phyloP scores from a whole-genome alignment of 129 eudicot species.

The Tagetes erecta region DNA sequence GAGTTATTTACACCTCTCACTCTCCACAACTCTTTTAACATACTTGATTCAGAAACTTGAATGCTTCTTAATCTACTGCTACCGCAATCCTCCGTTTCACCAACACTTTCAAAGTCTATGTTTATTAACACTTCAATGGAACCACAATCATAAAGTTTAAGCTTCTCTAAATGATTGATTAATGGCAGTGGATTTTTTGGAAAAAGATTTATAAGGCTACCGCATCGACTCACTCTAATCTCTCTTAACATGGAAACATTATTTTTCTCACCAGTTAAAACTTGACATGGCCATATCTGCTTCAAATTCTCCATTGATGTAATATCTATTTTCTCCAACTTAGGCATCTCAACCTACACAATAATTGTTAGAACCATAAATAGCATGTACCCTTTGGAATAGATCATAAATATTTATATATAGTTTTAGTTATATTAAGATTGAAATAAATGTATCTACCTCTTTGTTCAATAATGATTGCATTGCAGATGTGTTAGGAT shows the following conservation, averaged over 20 bases:
- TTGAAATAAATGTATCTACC: neutral
- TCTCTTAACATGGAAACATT: neutral
- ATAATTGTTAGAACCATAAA: neutral
- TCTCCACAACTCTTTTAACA: constrained; percentile 3
- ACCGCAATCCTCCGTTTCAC: neutral
- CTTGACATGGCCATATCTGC: constrained; percentile 9
- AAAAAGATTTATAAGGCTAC: neutral
- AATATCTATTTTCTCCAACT: neutral
- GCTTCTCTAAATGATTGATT: neutral
- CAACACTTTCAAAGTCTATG: neutral
- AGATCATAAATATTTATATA: too few species aligned
- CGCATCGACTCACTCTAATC: neutral
- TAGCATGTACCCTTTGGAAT: too few species aligned
- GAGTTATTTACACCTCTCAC: constrained; percentile 3
- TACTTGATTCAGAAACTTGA: neutral
- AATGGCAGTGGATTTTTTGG: neutral
- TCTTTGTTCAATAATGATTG: neutral
- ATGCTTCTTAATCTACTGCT: neutral
- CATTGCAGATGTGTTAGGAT: neutral
- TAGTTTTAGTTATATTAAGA: too few species aligned
- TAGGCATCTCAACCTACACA: neutral
- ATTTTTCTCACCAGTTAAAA: neutral
- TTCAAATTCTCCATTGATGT: neutral
- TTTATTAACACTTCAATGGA: constrained; percentile 12
- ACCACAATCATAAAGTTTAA: neutral